phyloP scores from a whole-genome alignment of 495 filamentous ascomycete genomes.

The Tuber calosporum region DNA sequence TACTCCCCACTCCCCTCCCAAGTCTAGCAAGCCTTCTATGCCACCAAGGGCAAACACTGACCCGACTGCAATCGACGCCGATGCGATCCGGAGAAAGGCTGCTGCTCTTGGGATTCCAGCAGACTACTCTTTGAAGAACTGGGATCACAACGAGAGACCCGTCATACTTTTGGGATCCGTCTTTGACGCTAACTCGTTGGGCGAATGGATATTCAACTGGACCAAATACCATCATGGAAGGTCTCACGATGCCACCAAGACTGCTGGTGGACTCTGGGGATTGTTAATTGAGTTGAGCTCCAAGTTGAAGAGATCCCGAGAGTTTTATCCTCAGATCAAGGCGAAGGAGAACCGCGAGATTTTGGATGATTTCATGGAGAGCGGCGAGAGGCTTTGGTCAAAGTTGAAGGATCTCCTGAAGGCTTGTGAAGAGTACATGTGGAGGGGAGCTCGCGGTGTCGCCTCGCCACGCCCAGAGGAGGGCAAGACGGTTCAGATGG shows the following conservation, averaged over 20 bases:
- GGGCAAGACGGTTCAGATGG: conserved; percentile 66
- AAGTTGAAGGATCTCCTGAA: conserved; percentile 84
- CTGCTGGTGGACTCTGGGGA: conserved; percentile 92
- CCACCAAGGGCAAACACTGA: conserved; percentile 43
- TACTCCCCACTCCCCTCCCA: conserved; percentile 49
- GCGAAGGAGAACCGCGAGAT: conserved; percentile 65
- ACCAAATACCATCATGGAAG: conserved; percentile 87
- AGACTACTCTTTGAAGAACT: conserved; percentile 96
- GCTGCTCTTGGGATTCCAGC: conserved; percentile 81
- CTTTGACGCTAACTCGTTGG: conserved; percentile 93
- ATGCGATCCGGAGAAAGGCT: conserved; percentile 52
- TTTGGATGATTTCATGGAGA: conserved; percentile 84
- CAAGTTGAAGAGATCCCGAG: conserved; percentile 87
- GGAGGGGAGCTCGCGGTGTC: conserved; percentile 61
- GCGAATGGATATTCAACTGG: conserved; percentile 99
- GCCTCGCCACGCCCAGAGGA: conserved; percentile 52
- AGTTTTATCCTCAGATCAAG: conserved; percentile 67
- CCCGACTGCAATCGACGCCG: conserved; percentile 14
- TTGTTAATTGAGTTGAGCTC: conserved; percentile 90
- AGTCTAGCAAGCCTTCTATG: conserved; percentile 43
- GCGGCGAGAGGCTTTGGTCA: conserved; percentile 77
- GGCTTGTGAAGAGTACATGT: conserved; percentile 89
- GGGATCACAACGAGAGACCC: conserved; percentile 83
- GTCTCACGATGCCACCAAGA: conserved; percentile 77
- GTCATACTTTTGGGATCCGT: conserved; percentile 92